phyloP scores from a whole-genome alignment of 2,329 filamentous ascomycete species.

The Biscogniauxia sp. region DNA sequence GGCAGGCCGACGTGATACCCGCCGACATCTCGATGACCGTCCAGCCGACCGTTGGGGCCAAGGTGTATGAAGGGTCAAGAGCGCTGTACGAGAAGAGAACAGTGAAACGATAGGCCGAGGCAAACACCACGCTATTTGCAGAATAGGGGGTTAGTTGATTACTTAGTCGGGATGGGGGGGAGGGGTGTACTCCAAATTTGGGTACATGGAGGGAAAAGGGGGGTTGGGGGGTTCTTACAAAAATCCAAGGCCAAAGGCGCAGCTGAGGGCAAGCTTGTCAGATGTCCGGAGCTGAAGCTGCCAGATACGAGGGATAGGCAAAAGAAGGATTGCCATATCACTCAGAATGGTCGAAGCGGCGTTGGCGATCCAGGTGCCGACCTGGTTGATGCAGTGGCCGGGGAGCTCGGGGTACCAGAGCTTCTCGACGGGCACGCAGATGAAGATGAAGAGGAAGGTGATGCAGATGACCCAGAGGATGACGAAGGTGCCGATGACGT shows the following conservation, averaged over 20 bases:
- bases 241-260: conserved; percentile 44
- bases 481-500: conserved; percentile 40
- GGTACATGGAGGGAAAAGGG: no score
- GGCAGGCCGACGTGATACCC: conserved; percentile 52
- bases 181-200: not conserved
- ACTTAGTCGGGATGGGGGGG: no score
- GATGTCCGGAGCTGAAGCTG: conserved; percentile 38
- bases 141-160: not conserved
- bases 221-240: conserved; percentile 34
- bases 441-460: conserved; percentile 50
- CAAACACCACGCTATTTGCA: conserved; percentile 42
- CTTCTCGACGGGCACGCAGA: conserved; percentile 49
- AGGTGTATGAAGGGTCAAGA: conserved; percentile 44
- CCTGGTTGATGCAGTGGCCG: conserved; percentile 48
- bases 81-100: conserved; percentile 44
- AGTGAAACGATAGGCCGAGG: conserved; percentile 46
- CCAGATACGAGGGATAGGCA: conserved; percentile 47
- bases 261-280: conserved; percentile 43
- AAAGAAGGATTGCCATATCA: conserved; percentile 43
- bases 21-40: conserved; percentile 47
- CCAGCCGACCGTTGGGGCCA: conserved; percentile 46
- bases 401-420: conserved; percentile 45
- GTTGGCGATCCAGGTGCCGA: conserved; percentile 50
- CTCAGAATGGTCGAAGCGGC: conserved; percentile 46
- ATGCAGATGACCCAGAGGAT: conserved; percentile 47